Percentiles rank a stretch among this genome's conserved stretches.
These are phyloP conservation scores for Mycocentrospora acerina DNA, from an alignment of 2,329 filamentous ascomycete genomes.

Conservation along the genomic window DNA sequence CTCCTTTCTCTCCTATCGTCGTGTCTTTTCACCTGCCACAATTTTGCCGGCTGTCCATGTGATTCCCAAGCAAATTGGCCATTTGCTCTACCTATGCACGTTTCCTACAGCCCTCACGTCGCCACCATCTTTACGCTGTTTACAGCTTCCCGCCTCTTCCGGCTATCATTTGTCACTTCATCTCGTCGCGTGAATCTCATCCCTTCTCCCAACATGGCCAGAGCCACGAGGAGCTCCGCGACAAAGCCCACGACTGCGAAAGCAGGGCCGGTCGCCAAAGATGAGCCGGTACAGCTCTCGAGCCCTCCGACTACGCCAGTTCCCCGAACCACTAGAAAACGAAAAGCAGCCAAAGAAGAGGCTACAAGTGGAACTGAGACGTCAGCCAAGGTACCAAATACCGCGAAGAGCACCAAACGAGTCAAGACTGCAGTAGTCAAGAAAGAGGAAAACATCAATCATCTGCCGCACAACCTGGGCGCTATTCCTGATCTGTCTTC, in stretches of 20 bases:
- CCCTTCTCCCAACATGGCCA: conserved; percentile 26
- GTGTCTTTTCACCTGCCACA: too few relatives aligned
- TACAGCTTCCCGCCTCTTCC: conserved; percentile 4
- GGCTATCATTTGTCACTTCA: conserved; percentile 3
- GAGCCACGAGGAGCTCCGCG: conserved; percentile 34
- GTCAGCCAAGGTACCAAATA: conserved; percentile 6
- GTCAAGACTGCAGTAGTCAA: conserved; percentile 33
- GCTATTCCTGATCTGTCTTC: conserved; percentile 17
- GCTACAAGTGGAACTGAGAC: conserved; percentile 4
- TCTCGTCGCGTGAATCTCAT: conserved; percentile 1
- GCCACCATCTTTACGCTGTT: conserved; percentile 13
- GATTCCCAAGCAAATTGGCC: too few relatives aligned
- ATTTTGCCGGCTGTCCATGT: too few relatives aligned
- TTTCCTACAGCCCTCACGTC: background rate
- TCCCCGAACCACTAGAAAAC: conserved; percentile 25
- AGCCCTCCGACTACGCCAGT: conserved; percentile 47
- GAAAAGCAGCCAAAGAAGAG: conserved; percentile 28
- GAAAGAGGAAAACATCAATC: conserved; percentile 46
- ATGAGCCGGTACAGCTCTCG: conserved; percentile 43
- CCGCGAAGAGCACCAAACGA: conserved; percentile 40
- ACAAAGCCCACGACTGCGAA: conserved; percentile 15
- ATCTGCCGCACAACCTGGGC: conserved; percentile 61
- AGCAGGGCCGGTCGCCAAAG: conserved; percentile 6
- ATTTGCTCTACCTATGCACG: background rate
- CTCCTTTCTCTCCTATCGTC: too few relatives aligned